Evolutionary conservation across 225 moss, liverwort and hornwort genomes (phyloP).

Genomic region (Polytrichum formosum): DNA sequence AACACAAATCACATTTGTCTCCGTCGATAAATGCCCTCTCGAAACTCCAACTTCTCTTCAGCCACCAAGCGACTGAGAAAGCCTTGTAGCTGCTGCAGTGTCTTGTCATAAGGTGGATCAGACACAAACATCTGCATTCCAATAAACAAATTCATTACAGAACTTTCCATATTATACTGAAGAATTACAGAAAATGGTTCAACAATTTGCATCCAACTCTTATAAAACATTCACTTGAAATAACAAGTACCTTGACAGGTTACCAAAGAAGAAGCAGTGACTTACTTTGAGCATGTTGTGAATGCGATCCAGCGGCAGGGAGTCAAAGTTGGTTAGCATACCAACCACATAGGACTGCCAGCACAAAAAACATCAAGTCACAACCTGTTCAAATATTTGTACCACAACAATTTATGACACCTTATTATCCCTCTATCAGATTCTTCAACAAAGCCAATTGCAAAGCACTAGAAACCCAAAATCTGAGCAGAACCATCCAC

Average conservation of each 20-base stretch:
- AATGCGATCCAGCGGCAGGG: conserved; percentile 92
- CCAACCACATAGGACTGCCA: conserved; percentile 95
- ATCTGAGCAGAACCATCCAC: background rate
- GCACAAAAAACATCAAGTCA: conserved; percentile 10
- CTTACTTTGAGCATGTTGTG: conserved; percentile 99
- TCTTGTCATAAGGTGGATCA: conserved; percentile 94
- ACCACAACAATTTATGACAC: background rate
- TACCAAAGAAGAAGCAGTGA: background rate
- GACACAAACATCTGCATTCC: conserved; percentile 95
- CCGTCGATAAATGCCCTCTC: conserved; percentile 78
- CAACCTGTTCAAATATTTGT: background rate
- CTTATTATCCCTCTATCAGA: background rate
- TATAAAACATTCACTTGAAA: too few relatives aligned
- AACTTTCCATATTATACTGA: background rate
- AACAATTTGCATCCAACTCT: too few relatives aligned
- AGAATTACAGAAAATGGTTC: background rate
- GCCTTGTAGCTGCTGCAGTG: conserved; percentile 91
- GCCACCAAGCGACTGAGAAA: conserved; percentile 92
- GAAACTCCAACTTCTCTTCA: conserved; percentile 91
- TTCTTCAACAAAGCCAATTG: background rate
- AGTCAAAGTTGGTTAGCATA: conserved; percentile 99
- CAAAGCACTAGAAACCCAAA: background rate
- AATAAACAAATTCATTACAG: background rate
- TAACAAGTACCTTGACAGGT: background rate
- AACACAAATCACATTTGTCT: conserved; percentile 41